These are phyloP conservation scores for Arthrobotrys megalospora DNA, from an alignment of 2,329 filamentous ascomycete genomes.

Conservation along the genomic window DNA sequence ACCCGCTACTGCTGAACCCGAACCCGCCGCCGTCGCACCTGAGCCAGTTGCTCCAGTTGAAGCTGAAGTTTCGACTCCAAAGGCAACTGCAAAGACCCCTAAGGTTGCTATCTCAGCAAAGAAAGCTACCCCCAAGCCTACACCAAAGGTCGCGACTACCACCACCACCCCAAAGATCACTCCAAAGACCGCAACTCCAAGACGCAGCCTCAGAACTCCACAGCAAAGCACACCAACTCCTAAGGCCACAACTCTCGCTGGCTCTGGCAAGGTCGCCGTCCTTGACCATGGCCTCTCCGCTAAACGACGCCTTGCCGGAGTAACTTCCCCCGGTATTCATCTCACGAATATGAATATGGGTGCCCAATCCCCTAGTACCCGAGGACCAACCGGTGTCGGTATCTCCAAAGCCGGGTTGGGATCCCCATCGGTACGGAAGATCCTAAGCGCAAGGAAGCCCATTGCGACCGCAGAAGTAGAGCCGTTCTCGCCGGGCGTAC, in stretches of 20 bases:
- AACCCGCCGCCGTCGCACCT: slow-evolving; percentile 1
- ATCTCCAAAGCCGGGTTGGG: slow-evolving; percentile 80
- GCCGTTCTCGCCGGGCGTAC: slow-evolving; percentile 74
- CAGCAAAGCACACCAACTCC: slow-evolving; percentile 62
- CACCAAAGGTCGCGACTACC: slow-evolving; percentile 8
- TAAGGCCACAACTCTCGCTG: slow-evolving; percentile 52
- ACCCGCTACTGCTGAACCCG: slow-evolving; percentile 7
- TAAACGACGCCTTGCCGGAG: slow-evolving; percentile 52
- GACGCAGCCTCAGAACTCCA: slow-evolving; percentile 67
- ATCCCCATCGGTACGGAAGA: slow-evolving; percentile 79
- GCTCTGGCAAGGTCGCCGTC: slow-evolving; percentile 57
- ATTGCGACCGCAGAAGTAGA: slow-evolving; percentile 73
- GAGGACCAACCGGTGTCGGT: slow-evolving; percentile 72
- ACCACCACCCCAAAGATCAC: slow-evolving; percentile 62
- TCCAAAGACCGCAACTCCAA: slow-evolving; percentile 67
- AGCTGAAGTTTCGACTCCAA: slow-evolving; percentile 42
- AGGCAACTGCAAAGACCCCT: slow-evolving; percentile 23
- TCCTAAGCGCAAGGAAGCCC: slow-evolving; percentile 80
- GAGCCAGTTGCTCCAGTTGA: slow-evolving; percentile 19
- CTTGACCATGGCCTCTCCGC: slow-evolving; percentile 59
- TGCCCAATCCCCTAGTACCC: slow-evolving; percentile 39
- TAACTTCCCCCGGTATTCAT: slow-evolving; percentile 48
- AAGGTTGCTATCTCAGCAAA: slow-evolving; percentile 44
- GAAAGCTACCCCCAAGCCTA: slow-evolving; percentile 32
- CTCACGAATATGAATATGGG: slow-evolving; percentile 54